Evolutionary conservation across 768 basidiomycete genomes (phyloP).

Genomic region (Pulveroboletus sp.): DNA sequence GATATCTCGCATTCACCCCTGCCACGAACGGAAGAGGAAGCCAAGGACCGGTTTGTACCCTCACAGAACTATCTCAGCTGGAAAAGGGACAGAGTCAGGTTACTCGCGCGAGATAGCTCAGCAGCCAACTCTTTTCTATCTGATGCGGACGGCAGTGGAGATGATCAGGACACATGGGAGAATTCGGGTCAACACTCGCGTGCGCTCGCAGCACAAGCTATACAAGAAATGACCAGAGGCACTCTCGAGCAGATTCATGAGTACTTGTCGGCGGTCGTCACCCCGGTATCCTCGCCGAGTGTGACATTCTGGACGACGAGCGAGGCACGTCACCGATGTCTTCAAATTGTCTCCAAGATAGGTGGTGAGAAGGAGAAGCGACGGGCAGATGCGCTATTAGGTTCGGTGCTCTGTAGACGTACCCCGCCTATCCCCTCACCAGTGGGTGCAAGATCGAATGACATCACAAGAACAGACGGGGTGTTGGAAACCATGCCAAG

Average conservation of each 20-base stretch:
- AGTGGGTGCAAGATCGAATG: not conserved
- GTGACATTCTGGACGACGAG: conserved; percentile 78
- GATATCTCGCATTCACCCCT: conserved; percentile 75
- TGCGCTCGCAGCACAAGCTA: conserved; percentile 66
- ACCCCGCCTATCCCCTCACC: conserved; percentile 10
- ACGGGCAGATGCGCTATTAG: conserved; percentile 63
- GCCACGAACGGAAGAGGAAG: conserved; percentile 54
- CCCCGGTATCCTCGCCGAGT: not conserved
- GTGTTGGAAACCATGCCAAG: not conserved
- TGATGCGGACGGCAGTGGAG: conserved; percentile 13
- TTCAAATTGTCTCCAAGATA: conserved; percentile 78
- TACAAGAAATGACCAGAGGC: conserved; percentile 69
- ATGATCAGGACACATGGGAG: conserved; percentile 10
- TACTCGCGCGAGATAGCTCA: conserved; percentile 7
- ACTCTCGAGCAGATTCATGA: conserved; percentile 63
- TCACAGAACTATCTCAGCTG: conserved; percentile 56
- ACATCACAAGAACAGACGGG: not conserved
- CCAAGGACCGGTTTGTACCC: conserved; percentile 62
- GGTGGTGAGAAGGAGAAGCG: conserved; percentile 68
- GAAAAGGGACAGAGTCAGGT: conserved; percentile 39
- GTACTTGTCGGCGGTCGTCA: conserved; percentile 32
- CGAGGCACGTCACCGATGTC: conserved; percentile 71
- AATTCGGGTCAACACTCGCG: conserved; percentile 58
- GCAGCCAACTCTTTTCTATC: conserved; percentile 4
- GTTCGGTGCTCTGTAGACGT: conserved; percentile 10